Evolutionary conservation across 192 early-diverging fungal species (phyloP).

Genomic region (Chytriomyces confervae): DNA sequence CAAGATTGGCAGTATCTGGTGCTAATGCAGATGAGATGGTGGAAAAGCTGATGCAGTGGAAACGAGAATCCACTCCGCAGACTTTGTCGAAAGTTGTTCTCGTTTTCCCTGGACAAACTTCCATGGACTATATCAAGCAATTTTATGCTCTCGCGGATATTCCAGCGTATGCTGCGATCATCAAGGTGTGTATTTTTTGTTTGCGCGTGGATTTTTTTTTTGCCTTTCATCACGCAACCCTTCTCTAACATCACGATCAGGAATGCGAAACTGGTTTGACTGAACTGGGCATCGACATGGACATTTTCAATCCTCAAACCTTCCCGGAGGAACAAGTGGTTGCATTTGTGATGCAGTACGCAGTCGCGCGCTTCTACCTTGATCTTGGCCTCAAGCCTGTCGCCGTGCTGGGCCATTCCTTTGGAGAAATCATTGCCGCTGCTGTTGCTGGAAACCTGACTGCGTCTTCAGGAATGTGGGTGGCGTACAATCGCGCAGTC

Average conservation of each 20-base stretch:
- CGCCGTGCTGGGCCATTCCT: slow-evolving; percentile 12
- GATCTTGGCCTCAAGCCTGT: neutral
- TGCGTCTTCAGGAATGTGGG: neutral
- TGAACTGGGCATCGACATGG: neutral
- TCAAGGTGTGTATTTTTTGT: neutral
- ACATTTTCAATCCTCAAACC: neutral
- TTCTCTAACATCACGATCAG: neutral
- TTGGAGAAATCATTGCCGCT: slow-evolving; percentile 27
- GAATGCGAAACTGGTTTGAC: neutral
- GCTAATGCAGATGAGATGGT: neutral
- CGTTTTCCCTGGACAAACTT: slow-evolving; percentile 18
- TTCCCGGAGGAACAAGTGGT: slow-evolving; percentile 18
- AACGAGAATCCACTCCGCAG: neutral
- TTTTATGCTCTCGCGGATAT: neutral
- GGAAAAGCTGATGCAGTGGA: neutral
- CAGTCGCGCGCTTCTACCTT: neutral
- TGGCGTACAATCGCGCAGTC: neutral
- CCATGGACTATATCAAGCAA: slow-evolving; percentile 1
- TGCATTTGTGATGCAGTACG: slow-evolving; percentile 5
- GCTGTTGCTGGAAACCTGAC: slow-evolving; percentile 2
- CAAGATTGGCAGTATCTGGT: neutral
- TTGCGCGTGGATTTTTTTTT: neutral
- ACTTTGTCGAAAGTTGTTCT: neutral
- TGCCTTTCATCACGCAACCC: too few species aligned
- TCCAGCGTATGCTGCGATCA: slow-evolving; percentile 4